These are phyloP conservation scores for Epichloe uncinata DNA, from an alignment of 2,329 filamentous ascomycete genomes.

Conservation along the genomic window DNA sequence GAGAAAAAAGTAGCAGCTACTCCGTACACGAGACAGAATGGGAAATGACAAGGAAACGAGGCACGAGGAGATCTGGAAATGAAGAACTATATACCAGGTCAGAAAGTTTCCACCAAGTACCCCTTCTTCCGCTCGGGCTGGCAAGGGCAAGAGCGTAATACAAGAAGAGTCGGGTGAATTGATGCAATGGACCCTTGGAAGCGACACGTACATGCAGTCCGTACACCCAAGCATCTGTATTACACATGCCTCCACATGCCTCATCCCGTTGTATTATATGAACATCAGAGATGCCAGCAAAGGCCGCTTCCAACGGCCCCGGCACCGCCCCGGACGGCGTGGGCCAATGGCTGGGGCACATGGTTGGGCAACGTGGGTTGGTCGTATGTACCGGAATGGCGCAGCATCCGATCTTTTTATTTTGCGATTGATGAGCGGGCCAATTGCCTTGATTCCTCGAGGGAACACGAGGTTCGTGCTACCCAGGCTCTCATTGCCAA, in stretches of 20 bases:
- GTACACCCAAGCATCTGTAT: background rate
- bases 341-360: conserved; percentile 32
- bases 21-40: background rate
- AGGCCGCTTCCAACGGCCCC: background rate
- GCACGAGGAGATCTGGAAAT: conserved; percentile 6
- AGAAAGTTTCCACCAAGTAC: background rate
- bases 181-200: background rate
- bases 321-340: conserved; percentile 8
- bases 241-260: background rate
- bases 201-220: background rate
- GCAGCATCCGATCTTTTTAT: too few relatives aligned
- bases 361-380: conserved; percentile 13
- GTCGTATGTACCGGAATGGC: too few relatives aligned
- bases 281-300: background rate
- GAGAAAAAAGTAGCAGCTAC: background rate
- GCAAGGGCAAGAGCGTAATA: background rate
- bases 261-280: too few relatives aligned
- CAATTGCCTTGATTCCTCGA: background rate
- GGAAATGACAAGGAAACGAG: conserved; percentile 7
- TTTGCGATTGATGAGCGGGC: background rate
- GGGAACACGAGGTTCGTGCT: too few relatives aligned
- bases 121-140: background rate
- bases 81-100: conserved; percentile 11
- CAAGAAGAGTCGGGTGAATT: background rate
- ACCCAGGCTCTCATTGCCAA: conserved; percentile 4